phyloP scores from a whole-genome alignment of 208 protist genomes.

The Acanthamoeba culbertsoni region DNA sequence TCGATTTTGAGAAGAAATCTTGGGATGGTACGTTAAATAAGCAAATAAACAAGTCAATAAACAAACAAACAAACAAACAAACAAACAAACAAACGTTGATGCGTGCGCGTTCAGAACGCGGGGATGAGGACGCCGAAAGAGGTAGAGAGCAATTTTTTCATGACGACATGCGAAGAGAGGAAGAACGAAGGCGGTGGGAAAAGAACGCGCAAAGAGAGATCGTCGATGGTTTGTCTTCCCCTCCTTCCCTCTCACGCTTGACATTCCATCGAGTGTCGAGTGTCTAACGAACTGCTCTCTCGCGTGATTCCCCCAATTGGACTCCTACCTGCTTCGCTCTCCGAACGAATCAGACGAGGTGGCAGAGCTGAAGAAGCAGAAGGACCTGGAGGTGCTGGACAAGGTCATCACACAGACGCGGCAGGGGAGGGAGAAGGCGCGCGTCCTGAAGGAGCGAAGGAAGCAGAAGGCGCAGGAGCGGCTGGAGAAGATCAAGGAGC shows the following conservation, averaged over 20 bases:
- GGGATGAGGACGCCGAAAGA: background rate
- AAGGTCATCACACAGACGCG: constrained; percentile 25
- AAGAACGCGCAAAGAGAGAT: background rate
- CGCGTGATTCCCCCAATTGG: too few species aligned
- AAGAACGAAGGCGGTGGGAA: constrained; percentile 33
- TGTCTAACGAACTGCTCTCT: too few species aligned
- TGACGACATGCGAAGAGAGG: background rate
- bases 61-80: background rate
- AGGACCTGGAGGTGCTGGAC: constrained; percentile 7
- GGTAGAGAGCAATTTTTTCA: background rate
- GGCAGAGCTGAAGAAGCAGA: background rate
- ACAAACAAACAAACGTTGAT: background rate
- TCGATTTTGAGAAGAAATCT: constrained; percentile 19
- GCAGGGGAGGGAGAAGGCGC: background rate
- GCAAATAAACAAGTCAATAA: background rate
- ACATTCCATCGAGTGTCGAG: background rate
- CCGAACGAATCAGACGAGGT: background rate
- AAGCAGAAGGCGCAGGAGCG: background rate
- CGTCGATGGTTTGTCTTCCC: background rate
- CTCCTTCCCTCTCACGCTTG: background rate
- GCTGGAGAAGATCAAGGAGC: constrained; percentile 37
- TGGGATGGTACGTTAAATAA: background rate
- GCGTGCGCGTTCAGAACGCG: too few species aligned
- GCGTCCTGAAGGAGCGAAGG: constrained; percentile 4
- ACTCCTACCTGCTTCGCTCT: too few species aligned